Conservation (phyloP, 129 eudicot species). For the Lactuca saligna region DNA sequence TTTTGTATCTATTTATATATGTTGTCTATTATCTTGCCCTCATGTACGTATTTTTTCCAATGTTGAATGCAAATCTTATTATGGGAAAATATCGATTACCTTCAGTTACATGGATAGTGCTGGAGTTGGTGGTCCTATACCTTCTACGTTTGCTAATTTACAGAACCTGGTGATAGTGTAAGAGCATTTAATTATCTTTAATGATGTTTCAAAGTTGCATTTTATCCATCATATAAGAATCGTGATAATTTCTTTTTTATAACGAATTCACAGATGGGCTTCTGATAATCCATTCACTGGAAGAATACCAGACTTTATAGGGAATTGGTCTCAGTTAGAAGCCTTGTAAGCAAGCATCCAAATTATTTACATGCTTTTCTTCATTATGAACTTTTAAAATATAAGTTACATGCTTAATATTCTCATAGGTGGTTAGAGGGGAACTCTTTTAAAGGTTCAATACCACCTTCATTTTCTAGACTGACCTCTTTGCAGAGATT, state of each 20-base stretch:
- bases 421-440: slow-evolving; percentile 36
- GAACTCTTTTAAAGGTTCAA: slow-evolving; percentile 72
- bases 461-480: slow-evolving; percentile 58
- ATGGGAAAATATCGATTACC: not conserved
- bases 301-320: slow-evolving; percentile 62
- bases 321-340: slow-evolving; percentile 56
- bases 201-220: not conserved
- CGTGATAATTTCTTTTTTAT: not conserved
- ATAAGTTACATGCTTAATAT: not conserved
- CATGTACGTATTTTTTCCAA: too few relatives aligned
- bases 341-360: slow-evolving; percentile 32
- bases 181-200: slow-evolving; percentile 23
- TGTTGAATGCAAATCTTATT: too few relatives aligned
- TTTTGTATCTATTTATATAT: not conserved
- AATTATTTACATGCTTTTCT: not conserved
- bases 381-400: too few relatives aligned
- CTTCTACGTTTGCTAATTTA: slow-evolving; percentile 58
- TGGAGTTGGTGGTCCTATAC: slow-evolving; percentile 72
- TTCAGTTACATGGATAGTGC: slow-evolving; percentile 65
- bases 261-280: slow-evolving; percentile 33
- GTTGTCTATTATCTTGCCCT: too few relatives aligned
- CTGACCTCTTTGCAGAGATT: slow-evolving; percentile 49
- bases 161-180: slow-evolving; percentile 52
- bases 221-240: not conserved
- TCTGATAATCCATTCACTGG: slow-evolving; percentile 45